Evolutionary conservation across 129 eudicot genomes (phyloP).

Genomic region (Erigeron canadensis): DNA sequence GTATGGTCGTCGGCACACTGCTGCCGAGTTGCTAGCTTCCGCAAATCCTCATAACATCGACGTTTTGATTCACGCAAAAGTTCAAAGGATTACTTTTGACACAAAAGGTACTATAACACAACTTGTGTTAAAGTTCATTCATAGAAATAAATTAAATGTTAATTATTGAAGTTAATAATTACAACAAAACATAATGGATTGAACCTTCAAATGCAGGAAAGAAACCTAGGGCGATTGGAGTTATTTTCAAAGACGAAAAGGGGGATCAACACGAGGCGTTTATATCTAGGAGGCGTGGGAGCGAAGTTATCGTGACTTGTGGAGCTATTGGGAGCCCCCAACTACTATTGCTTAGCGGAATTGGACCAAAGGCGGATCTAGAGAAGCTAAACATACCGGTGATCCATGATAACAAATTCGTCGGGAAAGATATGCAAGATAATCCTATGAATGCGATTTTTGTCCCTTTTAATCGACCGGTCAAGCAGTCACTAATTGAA

Average conservation of each 20-base stretch:
- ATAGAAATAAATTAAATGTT: too few species aligned
- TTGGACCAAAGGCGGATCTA: slow-evolving; percentile 77
- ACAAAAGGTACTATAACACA: slow-evolving; percentile 40
- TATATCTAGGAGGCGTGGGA: slow-evolving; percentile 50
- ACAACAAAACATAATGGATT: background rate
- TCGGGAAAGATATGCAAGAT: slow-evolving; percentile 85
- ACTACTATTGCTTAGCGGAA: slow-evolving; percentile 79
- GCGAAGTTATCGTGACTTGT: slow-evolving; percentile 71
- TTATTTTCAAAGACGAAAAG: slow-evolving; percentile 73
- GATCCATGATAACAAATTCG: slow-evolving; percentile 57
- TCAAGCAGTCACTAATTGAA: slow-evolving; percentile 64
- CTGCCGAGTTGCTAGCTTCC: slow-evolving; percentile 72
- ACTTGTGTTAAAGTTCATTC: too few species aligned
- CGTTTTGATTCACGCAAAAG: slow-evolving; percentile 74
- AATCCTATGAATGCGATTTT: slow-evolving; percentile 84
- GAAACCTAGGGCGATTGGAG: slow-evolving; percentile 77
- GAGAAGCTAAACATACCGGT: slow-evolving; percentile 64
- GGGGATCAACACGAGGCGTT: slow-evolving; percentile 62
- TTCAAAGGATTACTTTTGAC: slow-evolving; percentile 66
- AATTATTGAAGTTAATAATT: too few species aligned
- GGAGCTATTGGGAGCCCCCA: slow-evolving; percentile 99
- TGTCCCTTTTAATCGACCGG: slow-evolving; percentile 60
- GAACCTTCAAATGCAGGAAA: slow-evolving; percentile 37
- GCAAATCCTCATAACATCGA: slow-evolving; percentile 59
- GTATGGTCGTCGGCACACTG: slow-evolving; percentile 72